Conservation (phyloP, 2,329 filamentous ascomycete genomes). For the Colletotrichum incanum region DNA sequence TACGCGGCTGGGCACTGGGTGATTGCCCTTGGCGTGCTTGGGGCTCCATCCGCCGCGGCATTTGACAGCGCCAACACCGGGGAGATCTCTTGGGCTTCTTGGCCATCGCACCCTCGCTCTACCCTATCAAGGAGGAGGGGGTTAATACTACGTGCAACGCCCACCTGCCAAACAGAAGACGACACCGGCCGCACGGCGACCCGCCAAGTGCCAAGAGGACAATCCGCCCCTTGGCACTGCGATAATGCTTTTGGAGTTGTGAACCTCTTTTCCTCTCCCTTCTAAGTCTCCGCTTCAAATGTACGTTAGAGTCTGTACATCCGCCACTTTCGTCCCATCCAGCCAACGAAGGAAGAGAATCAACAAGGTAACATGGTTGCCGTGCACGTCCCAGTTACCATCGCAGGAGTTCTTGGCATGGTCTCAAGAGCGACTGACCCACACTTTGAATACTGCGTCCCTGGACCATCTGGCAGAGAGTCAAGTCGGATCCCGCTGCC, state of each 20-base stretch:
- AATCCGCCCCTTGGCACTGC: slow-evolving; percentile 30
- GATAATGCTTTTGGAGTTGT: slow-evolving; percentile 2
- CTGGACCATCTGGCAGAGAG: slow-evolving; percentile 21
- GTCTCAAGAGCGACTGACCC: slow-evolving; percentile 44
- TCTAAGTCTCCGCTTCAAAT: neutral
- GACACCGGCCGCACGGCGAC: slow-evolving; percentile 39
- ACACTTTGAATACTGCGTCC: slow-evolving; percentile 35
- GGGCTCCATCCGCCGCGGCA: slow-evolving; percentile 7
- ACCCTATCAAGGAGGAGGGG: neutral
- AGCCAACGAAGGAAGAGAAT: slow-evolving; percentile 3
- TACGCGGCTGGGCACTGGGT: slow-evolving; percentile 1
- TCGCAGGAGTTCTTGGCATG: slow-evolving; percentile 38
- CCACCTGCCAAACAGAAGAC: slow-evolving; percentile 26
- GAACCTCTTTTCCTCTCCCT: slow-evolving; percentile 19
- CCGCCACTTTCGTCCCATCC: slow-evolving; percentile 30
- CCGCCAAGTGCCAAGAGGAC: slow-evolving; percentile 39
- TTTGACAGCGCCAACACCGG: slow-evolving; percentile 25
- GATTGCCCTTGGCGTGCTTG: slow-evolving; percentile 38
- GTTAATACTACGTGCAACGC: neutral
- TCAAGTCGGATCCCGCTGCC: slow-evolving; percentile 32
- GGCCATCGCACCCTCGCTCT: slow-evolving; percentile 25
- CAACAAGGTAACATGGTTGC: slow-evolving; percentile 21
- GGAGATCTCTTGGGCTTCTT: slow-evolving; percentile 40
- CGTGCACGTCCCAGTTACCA: slow-evolving; percentile 35
- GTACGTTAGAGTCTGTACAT: neutral